These are phyloP conservation scores for Trifolium repens DNA, from an alignment of 306 rosid species.

Conservation along the genomic window DNA sequence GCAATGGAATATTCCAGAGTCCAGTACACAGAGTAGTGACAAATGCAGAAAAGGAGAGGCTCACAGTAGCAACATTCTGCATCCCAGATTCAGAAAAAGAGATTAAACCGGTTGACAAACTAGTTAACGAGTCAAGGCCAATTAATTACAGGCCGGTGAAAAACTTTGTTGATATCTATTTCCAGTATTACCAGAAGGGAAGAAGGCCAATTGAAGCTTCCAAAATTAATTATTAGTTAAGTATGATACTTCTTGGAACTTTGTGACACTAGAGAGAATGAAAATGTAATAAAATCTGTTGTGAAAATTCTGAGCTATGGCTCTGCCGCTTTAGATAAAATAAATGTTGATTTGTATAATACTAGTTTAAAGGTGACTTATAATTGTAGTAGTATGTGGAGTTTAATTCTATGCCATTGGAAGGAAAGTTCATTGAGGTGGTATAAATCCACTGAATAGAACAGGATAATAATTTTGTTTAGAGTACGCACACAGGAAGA, in stretches of 20 bases:
- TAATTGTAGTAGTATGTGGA: background rate
- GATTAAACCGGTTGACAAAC: conserved; percentile 54
- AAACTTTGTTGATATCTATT: conserved; percentile 49
- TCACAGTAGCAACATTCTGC: conserved; percentile 61
- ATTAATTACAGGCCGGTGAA: conserved; percentile 52
- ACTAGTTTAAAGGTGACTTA: background rate
- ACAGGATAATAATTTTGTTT: no score
- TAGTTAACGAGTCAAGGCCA: conserved; percentile 61
- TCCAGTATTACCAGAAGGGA: conserved; percentile 66
- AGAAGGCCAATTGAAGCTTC: conserved; percentile 66
- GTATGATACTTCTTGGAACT: background rate
- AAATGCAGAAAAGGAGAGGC: conserved; percentile 62
- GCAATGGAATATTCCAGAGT: conserved; percentile 69
- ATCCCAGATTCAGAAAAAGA: conserved; percentile 54
- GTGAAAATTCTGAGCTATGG: background rate
- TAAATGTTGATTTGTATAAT: background rate
- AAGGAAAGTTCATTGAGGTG: background rate
- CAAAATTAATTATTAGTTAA: conserved; percentile 38
- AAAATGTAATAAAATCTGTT: background rate
- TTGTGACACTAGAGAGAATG: conserved; percentile 33
- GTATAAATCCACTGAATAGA: no score
- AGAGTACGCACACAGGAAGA: no score
- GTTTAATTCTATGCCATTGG: background rate
- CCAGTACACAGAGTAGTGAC: conserved; percentile 69
- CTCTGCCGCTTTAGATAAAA: background rate